Evolutionary conservation across 345 rosid species (phyloP), one percentile per base, ranked within the genome.

Genomic region (Limnanthes douglasii): DNA sequence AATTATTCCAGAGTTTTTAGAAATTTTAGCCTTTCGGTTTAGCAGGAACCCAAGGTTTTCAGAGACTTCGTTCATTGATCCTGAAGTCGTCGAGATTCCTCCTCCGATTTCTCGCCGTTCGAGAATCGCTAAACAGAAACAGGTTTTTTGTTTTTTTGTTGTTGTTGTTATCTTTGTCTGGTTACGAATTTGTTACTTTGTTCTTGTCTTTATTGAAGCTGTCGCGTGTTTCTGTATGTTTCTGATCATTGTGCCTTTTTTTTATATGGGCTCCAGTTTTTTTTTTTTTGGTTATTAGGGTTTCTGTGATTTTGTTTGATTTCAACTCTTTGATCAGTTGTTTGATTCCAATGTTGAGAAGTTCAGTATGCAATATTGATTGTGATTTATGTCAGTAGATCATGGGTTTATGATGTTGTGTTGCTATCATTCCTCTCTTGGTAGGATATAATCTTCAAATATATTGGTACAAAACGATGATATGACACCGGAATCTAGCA

Each of bases 41-140:
- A 45, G 45, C 66, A 67, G 64, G 61, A 57, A 56, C 34, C 63
- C 50, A 22, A 12, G 44, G 26, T 18, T 32, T 17, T 33, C 54
- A 12, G 17, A 38, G 26, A 18, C 44, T 29, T 45, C 57, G n/a
- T 46, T 29, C 31, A 74, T 85, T 80, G 93, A 80, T 54, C 65
- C 86, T 0, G 64, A 72, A 22, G 71, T 68, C 39, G 62, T 68
- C 55, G 81, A 80, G 70, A 63, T 79, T 53, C 61, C 77, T 17
- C 66, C 70, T 22, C 70, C 70, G 48, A 14, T 37, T 15, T 52
- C 54, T 48, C 59, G 66, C 41, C 9, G 62, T 44, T 51, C 60
- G 26, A 55, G 21, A 18, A 43, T 44, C 43, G 42, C 31, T 18
- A 70, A 57, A 37, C 54, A 45, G 1, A 61, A 59, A 11, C 54